Conservation (phyloP, 2,329 filamentous ascomycete genomes). For the Hirsutella minnesotensis region DNA sequence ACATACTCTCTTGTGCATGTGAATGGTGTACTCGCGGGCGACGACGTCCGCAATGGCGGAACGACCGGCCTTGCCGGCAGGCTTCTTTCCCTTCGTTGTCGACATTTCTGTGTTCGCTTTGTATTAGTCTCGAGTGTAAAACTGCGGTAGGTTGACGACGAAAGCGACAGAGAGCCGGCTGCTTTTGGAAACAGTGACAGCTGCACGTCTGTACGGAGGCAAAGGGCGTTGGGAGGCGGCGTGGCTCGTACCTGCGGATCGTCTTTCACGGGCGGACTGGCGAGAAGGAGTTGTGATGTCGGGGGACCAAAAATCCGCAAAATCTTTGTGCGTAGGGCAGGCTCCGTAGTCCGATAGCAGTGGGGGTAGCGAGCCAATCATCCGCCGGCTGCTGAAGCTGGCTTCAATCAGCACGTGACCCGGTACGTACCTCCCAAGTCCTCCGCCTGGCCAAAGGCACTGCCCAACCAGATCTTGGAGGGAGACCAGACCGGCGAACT, state of each 20-base stretch:
- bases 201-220: slow-evolving; percentile 5
- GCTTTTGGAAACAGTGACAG: background rate
- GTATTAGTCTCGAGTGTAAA: too few relatives aligned
- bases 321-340: slow-evolving; percentile 31
- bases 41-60: slow-evolving; percentile 99
- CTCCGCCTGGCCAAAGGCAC: background rate
- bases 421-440: slow-evolving; percentile 2
- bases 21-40: slow-evolving; percentile 99
- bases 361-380: slow-evolving; percentile 26
- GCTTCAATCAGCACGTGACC: slow-evolving; percentile 10
- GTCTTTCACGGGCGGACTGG: slow-evolving; percentile 25
- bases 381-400: slow-evolving; percentile 3
- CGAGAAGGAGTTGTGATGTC: slow-evolving; percentile 25
- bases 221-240: slow-evolving; percentile 10
- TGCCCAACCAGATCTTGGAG: too few relatives aligned
- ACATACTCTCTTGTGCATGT: slow-evolving; percentile 84
- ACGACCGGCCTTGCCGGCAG: slow-evolving; percentile 41
- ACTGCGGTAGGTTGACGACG: background rate
- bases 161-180: slow-evolving; percentile 1
- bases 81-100: slow-evolving; percentile 25
- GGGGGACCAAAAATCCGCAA: slow-evolving; percentile 25
- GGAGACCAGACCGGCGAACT: background rate
- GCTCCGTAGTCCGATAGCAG: slow-evolving; percentile 20
- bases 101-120: slow-evolving; percentile 27
- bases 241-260: slow-evolving; percentile 28